Conservation (phyloP, 2,329 filamentous ascomycete species). For the Gnomoniopsis sp. region DNA sequence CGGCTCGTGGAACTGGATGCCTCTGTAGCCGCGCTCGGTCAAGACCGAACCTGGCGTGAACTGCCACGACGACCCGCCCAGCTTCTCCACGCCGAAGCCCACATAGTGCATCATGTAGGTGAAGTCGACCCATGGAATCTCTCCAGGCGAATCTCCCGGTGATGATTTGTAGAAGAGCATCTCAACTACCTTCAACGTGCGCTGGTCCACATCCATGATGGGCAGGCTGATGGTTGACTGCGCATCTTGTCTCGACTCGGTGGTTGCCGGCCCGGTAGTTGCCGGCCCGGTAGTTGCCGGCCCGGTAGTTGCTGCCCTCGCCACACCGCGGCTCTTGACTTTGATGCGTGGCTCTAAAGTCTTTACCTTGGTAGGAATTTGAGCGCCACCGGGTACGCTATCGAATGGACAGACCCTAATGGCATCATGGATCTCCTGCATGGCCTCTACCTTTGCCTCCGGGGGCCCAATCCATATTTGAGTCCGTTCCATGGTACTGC, state of each 20-base stretch:
- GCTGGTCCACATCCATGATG: not conserved
- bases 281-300: accelerated
- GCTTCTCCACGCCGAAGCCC: constrained; percentile 3
- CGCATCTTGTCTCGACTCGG: too few species aligned
- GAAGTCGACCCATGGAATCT: not conserved
- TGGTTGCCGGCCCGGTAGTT: too few species aligned
- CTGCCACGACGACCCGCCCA: constrained; percentile 1
- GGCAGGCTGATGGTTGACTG: not conserved
- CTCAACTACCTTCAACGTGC: not conserved
- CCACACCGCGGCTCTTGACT: not conserved
- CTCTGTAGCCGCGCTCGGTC: not conserved
- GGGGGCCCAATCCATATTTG: not conserved
- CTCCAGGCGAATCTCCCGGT: not conserved
- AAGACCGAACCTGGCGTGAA: not conserved
- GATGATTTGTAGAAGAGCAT: not conserved
- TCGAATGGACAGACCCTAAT: not conserved
- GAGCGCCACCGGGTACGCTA: too few species aligned
- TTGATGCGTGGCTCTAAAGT: not conserved
- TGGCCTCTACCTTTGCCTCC: too few species aligned
- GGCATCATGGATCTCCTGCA: too few species aligned
- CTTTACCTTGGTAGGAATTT: not conserved
- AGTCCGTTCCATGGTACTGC: not conserved
- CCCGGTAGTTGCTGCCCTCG: not conserved
- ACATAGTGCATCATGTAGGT: not conserved
- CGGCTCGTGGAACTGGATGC: constrained; percentile 1